Evolutionary conservation across 805 yeast species (phyloP).

Genomic region (Teunomyces gatunensis): DNA sequence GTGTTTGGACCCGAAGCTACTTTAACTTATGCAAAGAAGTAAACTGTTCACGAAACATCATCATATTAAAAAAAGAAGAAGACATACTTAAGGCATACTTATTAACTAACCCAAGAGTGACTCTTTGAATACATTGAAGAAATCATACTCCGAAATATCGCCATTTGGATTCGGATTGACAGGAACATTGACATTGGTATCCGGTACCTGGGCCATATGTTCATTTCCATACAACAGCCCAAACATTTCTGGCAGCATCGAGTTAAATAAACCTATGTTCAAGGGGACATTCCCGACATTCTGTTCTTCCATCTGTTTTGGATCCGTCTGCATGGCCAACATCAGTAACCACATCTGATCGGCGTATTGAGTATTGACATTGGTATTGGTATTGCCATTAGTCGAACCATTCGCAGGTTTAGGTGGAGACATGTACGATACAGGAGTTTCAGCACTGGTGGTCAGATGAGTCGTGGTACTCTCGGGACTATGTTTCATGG

Average conservation of each 20-base stretch:
- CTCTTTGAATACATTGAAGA: neutral
- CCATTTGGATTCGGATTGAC: neutral
- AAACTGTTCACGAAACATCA: neutral
- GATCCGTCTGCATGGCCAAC: constrained; percentile 9
- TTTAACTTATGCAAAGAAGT: constrained; percentile 37
- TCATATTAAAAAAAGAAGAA: neutral
- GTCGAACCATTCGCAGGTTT: neutral
- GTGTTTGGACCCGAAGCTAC: constrained; percentile 21
- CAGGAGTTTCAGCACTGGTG: neutral
- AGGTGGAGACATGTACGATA: neutral
- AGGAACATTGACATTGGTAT: neutral
- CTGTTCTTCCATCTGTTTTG: neutral
- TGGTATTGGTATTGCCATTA: neutral
- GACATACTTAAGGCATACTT: too few species aligned
- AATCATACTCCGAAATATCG: neutral
- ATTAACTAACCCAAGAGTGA: neutral
- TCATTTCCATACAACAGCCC: neutral
- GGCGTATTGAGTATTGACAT: constrained; percentile 2
- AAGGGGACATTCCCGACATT: neutral
- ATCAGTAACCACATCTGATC: constrained; percentile 13
- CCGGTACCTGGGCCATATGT: neutral
- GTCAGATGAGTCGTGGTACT: neutral
- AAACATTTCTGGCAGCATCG: neutral
- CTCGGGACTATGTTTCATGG: constrained; percentile 1
- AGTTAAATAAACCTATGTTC: neutral